Evolutionary conservation across 129 eudicot species (phyloP).

Genomic region (Glebionis coronaria): DNA sequence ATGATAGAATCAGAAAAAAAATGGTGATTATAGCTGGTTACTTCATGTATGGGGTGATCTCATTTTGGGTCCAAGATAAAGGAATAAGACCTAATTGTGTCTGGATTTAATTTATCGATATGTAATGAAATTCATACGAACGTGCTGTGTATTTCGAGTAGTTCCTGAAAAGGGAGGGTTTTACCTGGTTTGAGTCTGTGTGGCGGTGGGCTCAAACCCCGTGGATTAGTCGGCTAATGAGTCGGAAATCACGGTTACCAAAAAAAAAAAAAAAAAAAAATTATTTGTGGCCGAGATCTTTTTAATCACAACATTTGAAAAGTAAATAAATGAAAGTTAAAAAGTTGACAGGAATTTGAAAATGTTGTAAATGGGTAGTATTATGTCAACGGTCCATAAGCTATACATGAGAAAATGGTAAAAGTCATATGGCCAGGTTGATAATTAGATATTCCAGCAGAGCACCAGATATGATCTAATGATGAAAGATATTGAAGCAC

Average conservation of each 20-base stretch:
- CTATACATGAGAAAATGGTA: neutral
- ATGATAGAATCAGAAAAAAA: no score
- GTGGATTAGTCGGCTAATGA: no score
- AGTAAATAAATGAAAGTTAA: slow-evolving; percentile 8
- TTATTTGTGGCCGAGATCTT: neutral
- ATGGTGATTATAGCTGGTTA: slow-evolving; percentile 1
- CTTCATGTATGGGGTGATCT: neutral
- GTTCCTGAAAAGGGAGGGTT: no score
- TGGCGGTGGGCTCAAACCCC: no score
- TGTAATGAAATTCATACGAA: neutral
- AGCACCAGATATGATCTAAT: slow-evolving; percentile 16
- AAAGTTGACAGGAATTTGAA: slow-evolving; percentile 5
- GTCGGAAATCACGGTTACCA: no score
- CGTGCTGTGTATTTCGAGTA: neutral
- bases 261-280: no score
- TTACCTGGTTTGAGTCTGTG: no score
- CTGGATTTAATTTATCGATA: neutral
- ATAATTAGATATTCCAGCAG: slow-evolving; percentile 14
- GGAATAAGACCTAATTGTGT: neutral
- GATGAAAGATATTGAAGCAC: slow-evolving; percentile 10
- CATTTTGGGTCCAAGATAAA: slow-evolving; percentile 9
- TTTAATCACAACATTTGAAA: slow-evolving; percentile 3
- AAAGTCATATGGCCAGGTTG: slow-evolving; percentile 11
- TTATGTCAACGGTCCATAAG: slow-evolving; percentile 16
- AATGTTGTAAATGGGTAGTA: neutral